A percentile compares a stretch with the other conserved stretches of the same genome.
phyloP scores from a whole-genome alignment of 1,284 basidiomycete species.

The Apiotrichum sp. region DNA sequence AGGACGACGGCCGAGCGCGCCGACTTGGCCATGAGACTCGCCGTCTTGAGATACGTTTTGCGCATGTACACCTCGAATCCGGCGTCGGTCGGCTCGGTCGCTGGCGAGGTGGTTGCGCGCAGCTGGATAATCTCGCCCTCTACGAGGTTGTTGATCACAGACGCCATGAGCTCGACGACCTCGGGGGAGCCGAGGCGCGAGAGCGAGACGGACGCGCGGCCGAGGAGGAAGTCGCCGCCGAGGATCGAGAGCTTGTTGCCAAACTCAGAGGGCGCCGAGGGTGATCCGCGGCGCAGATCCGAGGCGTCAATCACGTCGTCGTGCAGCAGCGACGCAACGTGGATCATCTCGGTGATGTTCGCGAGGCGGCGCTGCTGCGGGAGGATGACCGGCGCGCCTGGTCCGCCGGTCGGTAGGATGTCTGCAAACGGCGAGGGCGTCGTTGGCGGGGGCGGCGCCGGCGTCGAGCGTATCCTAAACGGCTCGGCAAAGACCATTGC shows the following conservation, averaged over 20 bases:
- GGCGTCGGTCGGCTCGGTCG: slow-evolving; percentile 36
- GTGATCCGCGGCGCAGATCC: slow-evolving; percentile 67
- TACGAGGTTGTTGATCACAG: slow-evolving; percentile 89
- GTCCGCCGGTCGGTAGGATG: slow-evolving; percentile 9
- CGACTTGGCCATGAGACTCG: slow-evolving; percentile 90
- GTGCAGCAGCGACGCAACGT: slow-evolving; percentile 90
- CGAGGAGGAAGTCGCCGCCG: slow-evolving; percentile 91
- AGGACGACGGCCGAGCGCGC: slow-evolving; percentile 81
- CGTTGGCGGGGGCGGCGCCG: not conserved
- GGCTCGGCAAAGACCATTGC: slow-evolving; percentile 38
- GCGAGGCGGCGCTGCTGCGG: slow-evolving; percentile 89
- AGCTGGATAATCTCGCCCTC: slow-evolving; percentile 95
- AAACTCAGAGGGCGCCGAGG: slow-evolving; percentile 79
- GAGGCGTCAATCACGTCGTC: slow-evolving; percentile 92
- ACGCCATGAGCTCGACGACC: slow-evolving; percentile 87
- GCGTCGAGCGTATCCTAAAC: slow-evolving; percentile 28
- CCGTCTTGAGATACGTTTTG: slow-evolving; percentile 95
- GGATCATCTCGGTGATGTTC: slow-evolving; percentile 97
- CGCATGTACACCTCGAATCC: slow-evolving; percentile 80
- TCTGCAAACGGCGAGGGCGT: slow-evolving; percentile 15
- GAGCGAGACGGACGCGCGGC: slow-evolving; percentile 80
- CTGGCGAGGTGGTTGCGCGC: slow-evolving; percentile 47
- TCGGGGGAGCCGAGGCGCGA: slow-evolving; percentile 79
- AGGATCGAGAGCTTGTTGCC: slow-evolving; percentile 95
- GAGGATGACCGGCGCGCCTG: slow-evolving; percentile 49